Evolutionary conservation across 164 flowering plant genomes (phyloP), one percentile per base, ranked within the genome.

Genomic region (Nymphaea thermarum): DNA sequence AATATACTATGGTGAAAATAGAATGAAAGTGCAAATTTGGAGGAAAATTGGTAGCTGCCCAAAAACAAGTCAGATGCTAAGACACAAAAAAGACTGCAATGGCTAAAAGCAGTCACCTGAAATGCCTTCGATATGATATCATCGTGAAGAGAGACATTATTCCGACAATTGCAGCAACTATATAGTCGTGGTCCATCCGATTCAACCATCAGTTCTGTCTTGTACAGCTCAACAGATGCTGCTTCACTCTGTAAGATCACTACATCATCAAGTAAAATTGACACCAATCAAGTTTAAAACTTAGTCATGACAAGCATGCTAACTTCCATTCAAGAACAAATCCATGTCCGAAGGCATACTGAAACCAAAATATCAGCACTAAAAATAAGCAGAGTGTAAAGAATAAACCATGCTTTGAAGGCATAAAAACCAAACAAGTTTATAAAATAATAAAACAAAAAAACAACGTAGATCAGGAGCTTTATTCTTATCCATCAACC

Each of bases 111-210:
- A 51, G 57, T 51, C 57, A 89, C 95, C 88, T 84, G 90, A 81
- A 89, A 89, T 57, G 85, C 80, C 77, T 89, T 87, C 15, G 91
- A 85, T 62, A 89, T 80, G 55, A 89, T 74, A 62, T 89, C 90
- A 64, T 89, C 92, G 43, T 89, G 96, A 77, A 86, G 79, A 0
- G 82, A 77, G 65, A 89, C 89, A 75, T 86, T 82, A 76, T 87
- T 89, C 65, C 87, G 69, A 71, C 96, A 89, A 72, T 82, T 86
- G 68, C 71, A 82, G 73, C 96, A 89, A 78, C 90, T 78, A 74
- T 89, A 87, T 68, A 87, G 55, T 66, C 90, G 77, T 47, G 88
- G 90, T 17, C 88, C 88, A 8, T 74, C 70, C 73, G 79, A 36
- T 69, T 87, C 90, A 62, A 78, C 91, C 90, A 89, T 87, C 17